Base-by-base conservation (phyloP, 805 yeast genomes). In the Hanseniaspora meyeri region DNA sequence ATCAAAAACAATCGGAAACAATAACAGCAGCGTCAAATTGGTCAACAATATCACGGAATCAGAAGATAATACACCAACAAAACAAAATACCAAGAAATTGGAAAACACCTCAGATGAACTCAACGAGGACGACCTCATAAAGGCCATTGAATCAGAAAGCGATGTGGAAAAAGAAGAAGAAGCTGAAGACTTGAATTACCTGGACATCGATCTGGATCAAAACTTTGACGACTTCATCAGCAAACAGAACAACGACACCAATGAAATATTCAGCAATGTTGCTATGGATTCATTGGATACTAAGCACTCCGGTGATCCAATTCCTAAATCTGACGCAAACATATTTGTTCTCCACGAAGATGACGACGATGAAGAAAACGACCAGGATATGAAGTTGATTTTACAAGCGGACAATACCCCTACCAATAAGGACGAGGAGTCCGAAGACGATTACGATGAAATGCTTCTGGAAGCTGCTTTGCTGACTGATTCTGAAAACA, bases 131-230 rank as follows among this genome's bases (percentile, higher is more conserved):
- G 57, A 27, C 2, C 17, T 52, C 9, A 14, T 52, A 1, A 38
- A 52, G n/a, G 57, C 57, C 5, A 45, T 52, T 3, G 42, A 49
- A 10, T 52, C 57, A 14, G 57, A 52, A 46, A 45, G 51, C 19
- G 49, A 52, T 32, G 34, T 70, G 72, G 47, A 72, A 73, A 59
- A n/a, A n/a, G n/a, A 82, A 84, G 66, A 81, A 62, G 61, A 29
- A 58, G 29, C 17, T 3, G 61, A 64, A 49, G 52, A 58, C 16
- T 62, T 64, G 20, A 65, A 65, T 16, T 46, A 46, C 20, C 63
- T 63, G 43, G 64, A 59, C 17, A 60, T 60, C 38, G 63, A 61
- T 16, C 59, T 59, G 8, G 56, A 58, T 24, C 61, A 49, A 36
- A 16, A 40, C 55, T 34, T 20, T 31, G 58, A 59, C 43, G 57